Percentiles rank a stretch among this genome's conserved stretches.
These are phyloP conservation scores for Backusella tarrabulga DNA, from an alignment of 192 early-diverging fungal species.

Conservation along the genomic window DNA sequence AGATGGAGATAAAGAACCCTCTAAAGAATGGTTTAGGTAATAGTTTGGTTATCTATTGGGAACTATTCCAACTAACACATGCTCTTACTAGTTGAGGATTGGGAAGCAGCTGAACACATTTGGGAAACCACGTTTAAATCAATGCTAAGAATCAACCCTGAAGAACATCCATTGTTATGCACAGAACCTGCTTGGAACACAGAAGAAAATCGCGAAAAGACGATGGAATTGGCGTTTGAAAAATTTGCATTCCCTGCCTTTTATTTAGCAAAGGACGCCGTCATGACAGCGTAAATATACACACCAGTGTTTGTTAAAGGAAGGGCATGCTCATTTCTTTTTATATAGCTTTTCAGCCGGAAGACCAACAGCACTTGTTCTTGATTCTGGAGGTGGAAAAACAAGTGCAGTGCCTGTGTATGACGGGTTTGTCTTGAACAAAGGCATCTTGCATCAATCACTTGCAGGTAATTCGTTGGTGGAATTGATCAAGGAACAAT, in stretches of 20 bases:
- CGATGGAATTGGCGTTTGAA: conserved; percentile 95
- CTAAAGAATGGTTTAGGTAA: conserved; percentile 84
- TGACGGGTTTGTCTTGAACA: conserved; percentile 95
- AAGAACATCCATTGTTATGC: conserved; percentile 89
- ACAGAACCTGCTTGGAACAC: conserved; percentile 94
- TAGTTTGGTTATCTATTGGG: neutral
- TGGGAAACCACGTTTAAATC: conserved; percentile 84
- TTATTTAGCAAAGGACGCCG: conserved; percentile 88
- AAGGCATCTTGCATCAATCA: conserved; percentile 70
- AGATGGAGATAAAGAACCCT: conserved; percentile 85
- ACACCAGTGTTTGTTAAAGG: neutral
- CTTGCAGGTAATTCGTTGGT: conserved; percentile 86
- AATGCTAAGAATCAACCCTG: conserved; percentile 68
- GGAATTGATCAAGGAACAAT: conserved; percentile 64
- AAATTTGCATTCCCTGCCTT: conserved; percentile 90
- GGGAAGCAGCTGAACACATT: conserved; percentile 90
- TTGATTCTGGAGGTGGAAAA: conserved; percentile 88
- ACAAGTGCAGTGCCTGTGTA: conserved; percentile 95
- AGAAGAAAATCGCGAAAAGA: conserved; percentile 77
- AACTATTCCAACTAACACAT: neutral
- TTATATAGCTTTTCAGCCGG: conserved; percentile 82
- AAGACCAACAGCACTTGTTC: conserved; percentile 80
- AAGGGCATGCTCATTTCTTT: neutral
- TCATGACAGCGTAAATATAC: conserved; percentile 77
- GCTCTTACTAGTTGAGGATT: conserved; percentile 74